A percentile compares a stretch with the other conserved stretches of the same genome.
Evolutionary conservation across 768 basidiomycete genomes (phyloP).

Genomic region (Podaxis rugospora): DNA sequence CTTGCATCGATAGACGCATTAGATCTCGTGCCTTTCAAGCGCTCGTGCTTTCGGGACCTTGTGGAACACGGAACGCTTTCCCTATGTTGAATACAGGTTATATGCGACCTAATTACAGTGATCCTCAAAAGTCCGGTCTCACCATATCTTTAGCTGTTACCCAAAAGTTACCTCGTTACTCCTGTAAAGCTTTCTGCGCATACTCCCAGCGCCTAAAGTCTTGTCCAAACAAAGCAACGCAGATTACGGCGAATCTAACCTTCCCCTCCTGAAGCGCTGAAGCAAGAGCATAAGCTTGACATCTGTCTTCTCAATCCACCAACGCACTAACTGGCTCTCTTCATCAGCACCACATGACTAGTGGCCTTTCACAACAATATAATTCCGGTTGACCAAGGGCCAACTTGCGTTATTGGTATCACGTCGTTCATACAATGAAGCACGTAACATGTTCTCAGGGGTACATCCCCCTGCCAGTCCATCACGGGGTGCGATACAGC

Average conservation of each 20-base stretch:
- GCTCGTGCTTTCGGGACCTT: not conserved
- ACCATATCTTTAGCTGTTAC: not conserved
- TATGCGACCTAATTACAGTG: not conserved
- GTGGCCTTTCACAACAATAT: not conserved
- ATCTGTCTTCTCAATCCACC: constrained; percentile 2
- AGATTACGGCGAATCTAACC: constrained; percentile 11
- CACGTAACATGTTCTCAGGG: too few species aligned
- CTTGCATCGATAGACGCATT: not conserved
- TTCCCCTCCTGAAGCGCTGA: constrained; percentile 5
- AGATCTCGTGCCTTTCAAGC: not conserved
- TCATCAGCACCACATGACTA: not conserved
- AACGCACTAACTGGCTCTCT: not conserved
- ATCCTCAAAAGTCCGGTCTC: not conserved
- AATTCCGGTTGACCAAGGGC: not conserved
- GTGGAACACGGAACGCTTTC: not conserved
- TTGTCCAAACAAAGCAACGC: constrained; percentile 4
- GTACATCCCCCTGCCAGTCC: too few species aligned
- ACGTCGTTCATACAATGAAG: not conserved
- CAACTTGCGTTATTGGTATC: not conserved
- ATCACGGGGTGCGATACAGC: too few species aligned
- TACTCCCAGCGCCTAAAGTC: constrained; percentile 3
- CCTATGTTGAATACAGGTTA: not conserved
- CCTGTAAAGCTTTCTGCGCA: not conserved
- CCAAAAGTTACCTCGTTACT: not conserved
- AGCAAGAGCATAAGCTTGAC: constrained; percentile 9